Evolutionary conservation across 805 yeast genomes (phyloP), one percentile per base, ranked within the genome.

Genomic region (Schwanniomyces pseudopolymorphus): DNA sequence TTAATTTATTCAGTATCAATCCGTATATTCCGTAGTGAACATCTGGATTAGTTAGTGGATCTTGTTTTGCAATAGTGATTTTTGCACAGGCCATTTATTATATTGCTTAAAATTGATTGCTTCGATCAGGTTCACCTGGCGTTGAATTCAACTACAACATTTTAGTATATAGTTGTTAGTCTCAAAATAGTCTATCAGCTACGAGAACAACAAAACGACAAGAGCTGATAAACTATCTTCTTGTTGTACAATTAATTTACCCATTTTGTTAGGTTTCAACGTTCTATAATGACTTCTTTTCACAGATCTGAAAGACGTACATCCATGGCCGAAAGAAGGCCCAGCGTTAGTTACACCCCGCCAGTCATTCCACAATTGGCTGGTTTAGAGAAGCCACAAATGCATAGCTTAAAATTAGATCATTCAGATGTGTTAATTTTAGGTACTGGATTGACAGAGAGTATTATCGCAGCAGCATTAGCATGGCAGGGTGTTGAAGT

Each of bases 401-500:
- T 79, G 26, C 84, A 84, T 16, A 77, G 81, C 28, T 83, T 94
- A 5, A 88, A 84, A 24, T 70, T 84, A 50, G 73, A 70, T 51
- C 66, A 64, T 31, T 88, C 89, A 55, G 99, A 94, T 61, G 96
- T 94, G 11, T 75, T 94, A 25, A 87, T 94, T 46, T 81, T 87
- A 52, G 99, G 99, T 31, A 92, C 99, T 0, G 98, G 98, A 3
- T 74, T 94, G 36, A 85, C 84, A 2, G 96, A 94, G 64, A 81
- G 89, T 54, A 83, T 94, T 10, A 67, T 90, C 41, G 97, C 98
- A 0, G 96, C 97, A 10, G 92, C 97, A 0, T 74, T 94, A 40
- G 86, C 97, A 10, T 94, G 99, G 98, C 96, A 89, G 57, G 99
- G 99, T n/a, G 83, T 94, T n/a, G 83, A 79, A 53, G 97, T 94